Conservation (phyloP, 139 green algal species). For the Microglena sp. region DNA sequence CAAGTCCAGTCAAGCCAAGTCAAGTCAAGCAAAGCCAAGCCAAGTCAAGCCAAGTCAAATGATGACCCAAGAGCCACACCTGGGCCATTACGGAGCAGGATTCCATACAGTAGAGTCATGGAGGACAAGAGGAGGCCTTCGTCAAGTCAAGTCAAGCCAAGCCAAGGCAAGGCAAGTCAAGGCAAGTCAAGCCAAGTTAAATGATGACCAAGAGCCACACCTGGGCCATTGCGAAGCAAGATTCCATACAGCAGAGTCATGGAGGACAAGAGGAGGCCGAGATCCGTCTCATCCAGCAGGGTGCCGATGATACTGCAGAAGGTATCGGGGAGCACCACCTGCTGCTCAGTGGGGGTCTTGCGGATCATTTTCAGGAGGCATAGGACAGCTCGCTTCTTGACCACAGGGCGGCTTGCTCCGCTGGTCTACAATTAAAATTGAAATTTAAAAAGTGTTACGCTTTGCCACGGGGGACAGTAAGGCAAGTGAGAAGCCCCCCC, state of each 20-base stretch:
- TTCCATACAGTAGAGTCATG: slow-evolving; percentile 75
- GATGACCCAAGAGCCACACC: too few species aligned
- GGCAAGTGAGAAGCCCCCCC: background rate
- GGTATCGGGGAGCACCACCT: slow-evolving; percentile 46
- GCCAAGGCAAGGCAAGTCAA: too few species aligned
- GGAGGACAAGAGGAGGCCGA: slow-evolving; percentile 75
- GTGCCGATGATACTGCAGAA: slow-evolving; percentile 38
- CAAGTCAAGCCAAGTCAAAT: too few species aligned
- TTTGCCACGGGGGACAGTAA: background rate
- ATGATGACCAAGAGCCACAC: slow-evolving; percentile 8
- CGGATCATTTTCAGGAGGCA: slow-evolving; percentile 87
- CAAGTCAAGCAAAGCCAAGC: too few species aligned
- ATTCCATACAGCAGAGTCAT: slow-evolving; percentile 82
- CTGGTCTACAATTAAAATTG: slow-evolving; percentile 39
- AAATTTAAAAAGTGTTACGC: too few species aligned
- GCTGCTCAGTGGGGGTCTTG: slow-evolving; percentile 63
- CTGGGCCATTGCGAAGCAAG: slow-evolving; percentile 42
- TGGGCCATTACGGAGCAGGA: slow-evolving; percentile 54
- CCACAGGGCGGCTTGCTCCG: slow-evolving; percentile 62
- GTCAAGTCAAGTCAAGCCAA: too few species aligned
- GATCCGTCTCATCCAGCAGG: slow-evolving; percentile 86
- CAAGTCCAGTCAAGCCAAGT: too few species aligned
- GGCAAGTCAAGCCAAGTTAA: background rate
- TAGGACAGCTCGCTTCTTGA: slow-evolving; percentile 96
- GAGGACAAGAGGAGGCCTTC: slow-evolving; percentile 75